Evolutionary conservation across 164 flowering plant species (phyloP).

Genomic region (Stephania japonica): DNA sequence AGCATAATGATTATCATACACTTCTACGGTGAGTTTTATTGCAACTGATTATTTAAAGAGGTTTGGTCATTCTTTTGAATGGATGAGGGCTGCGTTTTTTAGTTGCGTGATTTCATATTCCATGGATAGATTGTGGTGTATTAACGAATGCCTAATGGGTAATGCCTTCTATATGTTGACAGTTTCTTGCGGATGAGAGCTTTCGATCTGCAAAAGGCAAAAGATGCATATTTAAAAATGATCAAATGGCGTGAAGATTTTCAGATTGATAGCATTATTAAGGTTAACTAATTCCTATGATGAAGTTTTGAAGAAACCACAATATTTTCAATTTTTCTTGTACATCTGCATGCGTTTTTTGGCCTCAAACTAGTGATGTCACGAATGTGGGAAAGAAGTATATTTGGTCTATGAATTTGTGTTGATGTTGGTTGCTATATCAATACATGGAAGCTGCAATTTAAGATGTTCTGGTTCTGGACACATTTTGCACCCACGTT

Average conservation of each 20-base stretch:
- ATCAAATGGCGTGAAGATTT: constrained; percentile 55
- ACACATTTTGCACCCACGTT: too few relatives aligned
- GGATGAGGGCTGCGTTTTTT: background rate
- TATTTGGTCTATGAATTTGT: too few relatives aligned
- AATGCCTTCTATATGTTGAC: constrained; percentile 9
- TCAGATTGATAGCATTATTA: constrained; percentile 40
- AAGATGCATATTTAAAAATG: constrained; percentile 46
- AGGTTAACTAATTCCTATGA: constrained; percentile 28
- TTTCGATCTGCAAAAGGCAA: constrained; percentile 47
- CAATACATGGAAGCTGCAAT: background rate
- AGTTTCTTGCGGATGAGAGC: constrained; percentile 60
- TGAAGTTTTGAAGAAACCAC: background rate
- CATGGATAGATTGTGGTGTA: background rate
- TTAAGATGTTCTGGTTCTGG: background rate
- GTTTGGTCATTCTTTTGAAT: background rate
- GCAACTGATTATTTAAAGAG: background rate
- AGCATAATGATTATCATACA: constrained; percentile 56
- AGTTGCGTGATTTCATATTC: background rate
- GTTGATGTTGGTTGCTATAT: too few relatives aligned
- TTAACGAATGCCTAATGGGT: background rate
- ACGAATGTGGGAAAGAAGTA: too few relatives aligned
- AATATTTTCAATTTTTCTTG: too few relatives aligned
- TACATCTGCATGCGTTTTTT: too few relatives aligned
- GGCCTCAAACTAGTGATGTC: too few relatives aligned
- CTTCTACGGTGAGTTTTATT: constrained; percentile 42